phyloP scores from a whole-genome alignment of 768 basidiomycete genomes.

The Calocera cornea region DNA sequence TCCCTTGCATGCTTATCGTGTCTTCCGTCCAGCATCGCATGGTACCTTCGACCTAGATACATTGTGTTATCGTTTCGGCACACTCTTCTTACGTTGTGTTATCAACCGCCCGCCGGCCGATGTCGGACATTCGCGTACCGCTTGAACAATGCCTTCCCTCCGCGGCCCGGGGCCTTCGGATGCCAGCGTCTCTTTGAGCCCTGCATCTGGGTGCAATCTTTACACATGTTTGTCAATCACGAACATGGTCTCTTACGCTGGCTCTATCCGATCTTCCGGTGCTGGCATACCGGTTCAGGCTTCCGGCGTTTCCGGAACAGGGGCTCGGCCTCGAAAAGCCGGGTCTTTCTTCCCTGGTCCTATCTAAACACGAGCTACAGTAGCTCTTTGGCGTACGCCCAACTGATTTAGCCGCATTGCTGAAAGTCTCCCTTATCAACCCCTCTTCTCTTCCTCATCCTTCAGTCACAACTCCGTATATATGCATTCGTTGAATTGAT shows the following conservation, averaged over 20 bases:
- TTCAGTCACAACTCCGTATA: not conserved
- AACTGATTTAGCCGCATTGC: not conserved
- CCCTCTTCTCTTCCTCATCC: not conserved
- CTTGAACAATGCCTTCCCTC: not conserved
- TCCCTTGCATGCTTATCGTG: not conserved
- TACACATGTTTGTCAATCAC: not conserved
- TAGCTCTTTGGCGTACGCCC: not conserved
- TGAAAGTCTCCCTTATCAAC: not conserved
- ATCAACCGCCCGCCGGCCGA: not conserved
- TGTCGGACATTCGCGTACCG: not conserved
- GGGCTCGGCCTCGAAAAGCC: not conserved
- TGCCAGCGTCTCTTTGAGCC: not conserved
- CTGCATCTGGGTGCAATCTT: not conserved
- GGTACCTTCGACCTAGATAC: not conserved
- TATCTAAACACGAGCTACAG: not conserved
- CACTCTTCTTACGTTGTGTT: not conserved
- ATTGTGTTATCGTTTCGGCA: not conserved
- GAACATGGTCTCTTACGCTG: constrained; percentile 4
- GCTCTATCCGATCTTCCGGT: not conserved
- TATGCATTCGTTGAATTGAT: not conserved
- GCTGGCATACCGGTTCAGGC: not conserved
- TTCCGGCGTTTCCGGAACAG: not conserved
- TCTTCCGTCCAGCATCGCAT: constrained; percentile 1
- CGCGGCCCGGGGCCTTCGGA: not conserved
- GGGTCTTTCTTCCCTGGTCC: not conserved